phyloP scores from a whole-genome alignment of 768 basidiomycete genomes.

The Mrakia frigida region DNA sequence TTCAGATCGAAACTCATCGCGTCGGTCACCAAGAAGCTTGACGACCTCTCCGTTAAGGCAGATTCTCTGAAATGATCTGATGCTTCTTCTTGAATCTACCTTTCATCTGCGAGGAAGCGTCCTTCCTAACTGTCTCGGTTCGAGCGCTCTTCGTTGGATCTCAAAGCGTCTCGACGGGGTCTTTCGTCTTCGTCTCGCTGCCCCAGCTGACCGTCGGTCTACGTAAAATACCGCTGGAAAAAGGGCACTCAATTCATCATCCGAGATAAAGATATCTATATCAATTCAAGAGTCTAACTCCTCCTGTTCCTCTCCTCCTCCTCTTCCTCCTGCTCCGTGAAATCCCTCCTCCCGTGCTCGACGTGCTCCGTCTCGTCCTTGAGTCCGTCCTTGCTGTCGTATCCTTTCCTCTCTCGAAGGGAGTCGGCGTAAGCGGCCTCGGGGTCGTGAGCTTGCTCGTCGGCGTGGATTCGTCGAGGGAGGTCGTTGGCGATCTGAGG shows the following conservation, averaged over 20 bases:
- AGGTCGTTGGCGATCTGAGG: background rate
- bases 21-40: constrained; percentile 24
- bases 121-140: too few species aligned
- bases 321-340: background rate
- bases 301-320: background rate
- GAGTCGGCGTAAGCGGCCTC: background rate
- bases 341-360: background rate
- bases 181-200: too few species aligned
- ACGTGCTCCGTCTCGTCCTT: constrained; percentile 9
- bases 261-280: background rate
- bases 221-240: too few species aligned
- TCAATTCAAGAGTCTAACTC: background rate
- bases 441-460: background rate
- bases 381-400: background rate
- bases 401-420: background rate
- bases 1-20: constrained; percentile 28
- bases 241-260: too few species aligned
- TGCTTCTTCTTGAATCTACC: background rate
- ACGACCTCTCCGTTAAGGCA: constrained; percentile 17
- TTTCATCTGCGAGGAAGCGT: too few species aligned
- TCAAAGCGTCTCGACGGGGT: too few species aligned
- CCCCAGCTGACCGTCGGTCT: too few species aligned
- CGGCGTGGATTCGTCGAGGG: background rate
- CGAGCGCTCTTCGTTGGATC: too few species aligned
- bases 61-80: background rate